phyloP scores from a whole-genome alignment of 1,284 basidiomycete species.

The Bjerkandera adusta region DNA sequence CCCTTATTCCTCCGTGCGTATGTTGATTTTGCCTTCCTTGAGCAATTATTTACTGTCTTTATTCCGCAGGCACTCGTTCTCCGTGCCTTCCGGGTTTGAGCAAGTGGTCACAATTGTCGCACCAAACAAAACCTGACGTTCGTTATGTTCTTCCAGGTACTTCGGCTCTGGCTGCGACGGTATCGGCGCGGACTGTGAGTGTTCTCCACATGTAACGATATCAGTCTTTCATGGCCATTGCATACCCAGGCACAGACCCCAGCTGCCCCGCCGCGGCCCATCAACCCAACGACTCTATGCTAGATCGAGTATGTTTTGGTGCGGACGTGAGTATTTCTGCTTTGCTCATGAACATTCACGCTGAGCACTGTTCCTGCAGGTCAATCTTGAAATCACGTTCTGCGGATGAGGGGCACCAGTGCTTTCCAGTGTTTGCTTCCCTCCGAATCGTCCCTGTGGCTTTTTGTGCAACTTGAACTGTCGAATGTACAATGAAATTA shows the following conservation, averaged over 20 bases:
- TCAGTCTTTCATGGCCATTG: no score
- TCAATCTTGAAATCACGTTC: slow-evolving; percentile 34
- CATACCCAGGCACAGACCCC: slow-evolving; percentile 25
- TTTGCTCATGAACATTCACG: no score
- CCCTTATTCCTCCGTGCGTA: slow-evolving; percentile 42
- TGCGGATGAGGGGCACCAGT: no score
- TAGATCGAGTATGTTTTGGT: no score
- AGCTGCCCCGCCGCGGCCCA: slow-evolving; percentile 39
- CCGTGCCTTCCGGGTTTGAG: slow-evolving; percentile 32
- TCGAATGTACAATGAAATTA: no score
- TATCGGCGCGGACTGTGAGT: slow-evolving; percentile 20
- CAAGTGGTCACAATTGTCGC: slow-evolving; percentile 15
- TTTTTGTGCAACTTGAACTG: no score
- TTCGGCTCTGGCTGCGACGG: slow-evolving; percentile 22
- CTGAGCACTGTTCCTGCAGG: slow-evolving; percentile 18
- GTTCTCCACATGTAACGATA: no score
- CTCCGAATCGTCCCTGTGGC: no score
- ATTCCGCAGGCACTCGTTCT: slow-evolving; percentile 30
- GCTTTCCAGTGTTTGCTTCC: no score
- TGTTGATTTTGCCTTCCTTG: background rate
- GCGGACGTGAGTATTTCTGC: no score
- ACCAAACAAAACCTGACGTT: background rate
- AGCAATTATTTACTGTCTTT: slow-evolving; percentile 1
- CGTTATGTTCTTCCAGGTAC: slow-evolving; percentile 8
- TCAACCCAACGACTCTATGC: slow-evolving; percentile 29